phyloP scores from a whole-genome alignment of 805 yeast species.

The Candida railenensis region DNA sequence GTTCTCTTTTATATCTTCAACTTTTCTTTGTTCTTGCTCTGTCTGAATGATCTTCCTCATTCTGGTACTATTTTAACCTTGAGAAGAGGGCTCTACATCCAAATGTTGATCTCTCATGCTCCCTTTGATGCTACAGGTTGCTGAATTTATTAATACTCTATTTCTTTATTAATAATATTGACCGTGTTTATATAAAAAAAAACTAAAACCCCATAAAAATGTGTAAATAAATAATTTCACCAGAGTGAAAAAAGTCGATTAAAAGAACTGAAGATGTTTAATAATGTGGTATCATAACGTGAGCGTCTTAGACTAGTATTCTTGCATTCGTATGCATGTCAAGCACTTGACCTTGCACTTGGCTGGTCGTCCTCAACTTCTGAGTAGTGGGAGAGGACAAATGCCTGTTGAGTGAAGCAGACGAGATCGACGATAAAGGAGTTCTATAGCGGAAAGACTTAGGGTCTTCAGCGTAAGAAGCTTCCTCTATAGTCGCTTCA shows the following conservation, averaged over 20 bases:
- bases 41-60: too few species aligned
- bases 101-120: too few species aligned
- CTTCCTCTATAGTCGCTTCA: conserved; percentile 5
- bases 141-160: too few species aligned
- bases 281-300: background rate
- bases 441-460: conserved; percentile 2
- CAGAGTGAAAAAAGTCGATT: background rate
- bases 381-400: background rate
- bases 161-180: too few species aligned
- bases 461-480: conserved; percentile 2
- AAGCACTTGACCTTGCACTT: background rate
- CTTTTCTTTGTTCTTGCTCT: too few species aligned
- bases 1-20: too few species aligned
- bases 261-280: background rate
- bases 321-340: background rate
- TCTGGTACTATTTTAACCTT: too few species aligned
- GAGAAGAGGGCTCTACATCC: too few species aligned
- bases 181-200: background rate
- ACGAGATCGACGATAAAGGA: conserved; percentile 3
- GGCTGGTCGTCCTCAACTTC: background rate
- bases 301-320: background rate
- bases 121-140: too few species aligned
- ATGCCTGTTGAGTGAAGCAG: conserved; percentile 4
- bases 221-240: background rate
- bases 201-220: background rate